A percentile compares a stretch with the other conserved stretches of the same genome.
These are phyloP conservation scores for Symbiodinium natans DNA, from an alignment of 73 alveolate genomes.

Conservation along the genomic window DNA sequence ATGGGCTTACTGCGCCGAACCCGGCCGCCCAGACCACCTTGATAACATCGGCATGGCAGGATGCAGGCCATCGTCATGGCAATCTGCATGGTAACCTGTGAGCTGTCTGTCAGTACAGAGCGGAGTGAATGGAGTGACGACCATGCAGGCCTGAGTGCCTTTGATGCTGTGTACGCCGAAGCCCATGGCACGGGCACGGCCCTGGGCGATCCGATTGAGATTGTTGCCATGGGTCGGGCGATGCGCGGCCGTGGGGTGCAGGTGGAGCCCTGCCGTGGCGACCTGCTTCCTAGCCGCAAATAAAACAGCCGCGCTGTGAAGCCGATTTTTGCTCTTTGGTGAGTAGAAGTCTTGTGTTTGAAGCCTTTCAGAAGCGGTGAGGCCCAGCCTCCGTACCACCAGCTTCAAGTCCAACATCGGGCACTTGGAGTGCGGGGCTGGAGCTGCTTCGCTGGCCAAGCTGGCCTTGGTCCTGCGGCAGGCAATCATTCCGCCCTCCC, in stretches of 20 bases:
- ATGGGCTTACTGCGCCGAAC: conserved; percentile 67
- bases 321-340: too few species aligned
- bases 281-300: background rate
- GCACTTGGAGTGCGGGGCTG: conserved; percentile 78
- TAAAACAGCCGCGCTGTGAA: too few species aligned
- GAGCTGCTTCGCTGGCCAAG: conserved; percentile 35
- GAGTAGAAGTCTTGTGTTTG: too few species aligned
- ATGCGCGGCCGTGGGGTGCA: conserved; percentile 38
- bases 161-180: conserved; percentile 51
- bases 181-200: conserved; percentile 78
- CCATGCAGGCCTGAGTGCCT: conserved; percentile 47
- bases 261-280: background rate
- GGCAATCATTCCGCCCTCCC: conserved; percentile 8
- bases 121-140: too few species aligned
- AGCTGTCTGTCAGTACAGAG: too few species aligned
- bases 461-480: conserved; percentile 24
- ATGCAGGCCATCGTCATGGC: conserved; percentile 27
- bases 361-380: background rate
- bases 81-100: too few species aligned
- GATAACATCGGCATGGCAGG: conserved; percentile 51
- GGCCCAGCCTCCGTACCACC: conserved; percentile 55
- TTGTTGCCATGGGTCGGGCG: conserved; percentile 76
- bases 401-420: conserved; percentile 83
- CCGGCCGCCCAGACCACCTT: conserved; percentile 59
- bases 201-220: conserved; percentile 76